Evolutionary conservation across 495 filamentous ascomycete species (phyloP).

Genomic region (Geoglossum glabrum): DNA sequence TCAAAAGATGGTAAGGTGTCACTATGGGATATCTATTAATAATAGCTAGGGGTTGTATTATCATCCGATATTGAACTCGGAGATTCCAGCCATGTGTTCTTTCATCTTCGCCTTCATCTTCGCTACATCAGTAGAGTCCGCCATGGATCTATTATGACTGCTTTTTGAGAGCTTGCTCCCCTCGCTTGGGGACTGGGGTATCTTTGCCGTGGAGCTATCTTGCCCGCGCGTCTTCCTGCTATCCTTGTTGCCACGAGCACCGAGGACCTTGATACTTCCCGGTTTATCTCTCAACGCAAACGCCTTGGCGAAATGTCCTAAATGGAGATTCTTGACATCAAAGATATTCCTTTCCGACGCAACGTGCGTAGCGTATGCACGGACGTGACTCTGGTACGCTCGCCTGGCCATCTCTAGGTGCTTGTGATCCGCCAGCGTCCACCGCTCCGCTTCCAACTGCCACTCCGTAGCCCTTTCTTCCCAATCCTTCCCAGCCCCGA

Average conservation of each 20-base stretch:
- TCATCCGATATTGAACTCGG: conserved; percentile 80
- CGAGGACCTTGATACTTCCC: conserved; percentile 60
- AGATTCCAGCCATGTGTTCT: conserved; percentile 49
- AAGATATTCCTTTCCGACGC: conserved; percentile 64
- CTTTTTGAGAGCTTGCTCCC: not conserved
- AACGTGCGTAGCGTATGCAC: conserved; percentile 89
- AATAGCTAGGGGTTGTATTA: conserved; percentile 15
- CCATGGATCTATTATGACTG: not conserved
- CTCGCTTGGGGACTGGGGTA: not conserved
- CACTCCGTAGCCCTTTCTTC: conserved; percentile 54
- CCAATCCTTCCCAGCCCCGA: conserved; percentile 31
- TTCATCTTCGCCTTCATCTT: conserved; percentile 71
- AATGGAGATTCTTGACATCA: conserved; percentile 69
- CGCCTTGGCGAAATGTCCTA: conserved; percentile 84
- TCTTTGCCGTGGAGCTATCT: not conserved
- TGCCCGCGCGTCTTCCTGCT: conserved; percentile 13
- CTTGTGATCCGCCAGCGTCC: conserved; percentile 37
- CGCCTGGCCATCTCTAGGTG: conserved; percentile 53
- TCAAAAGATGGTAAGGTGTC: conserved; percentile 93
- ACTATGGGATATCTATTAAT: conserved; percentile 85
- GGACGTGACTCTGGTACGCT: conserved; percentile 76
- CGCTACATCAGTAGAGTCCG: conserved; percentile 29
- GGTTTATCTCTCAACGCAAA: conserved; percentile 80
- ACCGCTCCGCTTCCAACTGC: conserved; percentile 55
- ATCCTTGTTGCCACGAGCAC: conserved; percentile 14